These are phyloP conservation scores for Rhizopus sp. DNA, from an alignment of 371 early-diverging fungal genomes.

Conservation along the genomic window DNA sequence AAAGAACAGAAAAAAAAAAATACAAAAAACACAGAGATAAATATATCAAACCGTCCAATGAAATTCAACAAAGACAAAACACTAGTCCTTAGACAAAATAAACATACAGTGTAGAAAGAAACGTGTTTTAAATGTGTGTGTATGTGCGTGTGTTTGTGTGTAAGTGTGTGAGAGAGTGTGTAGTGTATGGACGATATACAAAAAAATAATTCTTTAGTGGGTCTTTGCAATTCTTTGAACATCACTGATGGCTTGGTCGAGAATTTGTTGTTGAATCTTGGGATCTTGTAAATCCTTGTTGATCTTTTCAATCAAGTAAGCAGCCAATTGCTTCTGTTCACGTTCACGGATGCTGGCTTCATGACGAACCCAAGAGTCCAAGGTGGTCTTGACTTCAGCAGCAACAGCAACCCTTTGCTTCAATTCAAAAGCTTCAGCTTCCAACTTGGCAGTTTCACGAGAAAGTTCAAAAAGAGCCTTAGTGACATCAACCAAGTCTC, in stretches of 20 bases:
- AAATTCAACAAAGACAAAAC: no score
- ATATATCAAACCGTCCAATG: no score
- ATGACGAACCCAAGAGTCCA: slow-evolving; percentile 97
- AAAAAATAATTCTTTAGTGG: slow-evolving; percentile 19
- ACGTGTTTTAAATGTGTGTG: no score
- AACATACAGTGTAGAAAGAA: no score
- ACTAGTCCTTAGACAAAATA: no score
- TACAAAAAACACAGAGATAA: background rate
- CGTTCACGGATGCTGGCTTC: slow-evolving; percentile 91
- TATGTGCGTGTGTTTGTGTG: no score
- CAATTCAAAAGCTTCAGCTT: slow-evolving; percentile 91
- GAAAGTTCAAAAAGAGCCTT: slow-evolving; percentile 92
- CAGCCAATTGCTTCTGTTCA: slow-evolving; percentile 89
- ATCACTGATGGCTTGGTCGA: slow-evolving; percentile 59
- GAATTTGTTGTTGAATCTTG: slow-evolving; percentile 65
- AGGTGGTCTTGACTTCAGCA: slow-evolving; percentile 82
- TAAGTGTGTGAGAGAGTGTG: background rate
- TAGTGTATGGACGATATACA: slow-evolving; percentile 3
- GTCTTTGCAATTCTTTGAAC: slow-evolving; percentile 50
- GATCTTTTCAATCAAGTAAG: slow-evolving; percentile 85
- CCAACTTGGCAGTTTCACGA: slow-evolving; percentile 91
- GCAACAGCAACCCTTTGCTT: slow-evolving; percentile 89
- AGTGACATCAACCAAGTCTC: slow-evolving; percentile 92
- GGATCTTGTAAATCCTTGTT: slow-evolving; percentile 80
- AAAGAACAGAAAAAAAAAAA: slow-evolving; percentile 9